Evolutionary conservation across 2,329 filamentous ascomycete genomes (phyloP), one percentile per base, ranked within the genome.

Genomic region (Ceratocystis lukuohia): DNA sequence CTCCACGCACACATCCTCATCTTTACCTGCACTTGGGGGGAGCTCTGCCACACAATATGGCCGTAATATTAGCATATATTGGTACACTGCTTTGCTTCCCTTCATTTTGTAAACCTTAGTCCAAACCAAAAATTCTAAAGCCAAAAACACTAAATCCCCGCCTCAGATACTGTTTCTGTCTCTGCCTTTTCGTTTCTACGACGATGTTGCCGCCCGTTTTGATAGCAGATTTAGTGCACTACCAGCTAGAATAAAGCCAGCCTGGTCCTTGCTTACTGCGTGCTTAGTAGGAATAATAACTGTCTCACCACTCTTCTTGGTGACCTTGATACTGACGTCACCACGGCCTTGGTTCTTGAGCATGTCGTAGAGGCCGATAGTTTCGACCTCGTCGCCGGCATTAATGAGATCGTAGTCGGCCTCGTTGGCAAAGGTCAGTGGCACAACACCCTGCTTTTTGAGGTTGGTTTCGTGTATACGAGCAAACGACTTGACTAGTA

Each of bases 361-460:
- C 78, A 94, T 88, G 68, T 96, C 88, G 72, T 89, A 85, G 69
- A 99, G 77, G 0, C 94, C 94, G 46, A 91, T 82, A 0, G 93
- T 97, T 68, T 80, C 80, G 28, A 97, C 89, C 71, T 86, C 80
- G 74, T 99, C 94, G 70, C 91, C 89, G 0, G 92, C 91, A 64
- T 83, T 80, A 69, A 99, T 88, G 69, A 80, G 78, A 73, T 94
- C 89, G 74, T 96, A 97, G 76, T 97, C 94, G 22, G 83, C 82
- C 77, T 95, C 91, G 75, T 96, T 82, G 59, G 80, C 89, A 73
- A 99, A 96, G 0, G 91, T 96, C 72, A 99, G 80, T 1, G 94
- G 94, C 57, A 99, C 91, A 44, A 99, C 88, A 69, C 94, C 94
- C 79, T 99, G 94, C 80, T 96, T 96, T 85, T 96, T 96, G 70